Evolutionary conservation across 176 grass and related monocot genomes (phyloP), one percentile per base, ranked within the genome.

Genomic region (Aegilops bicornis): DNA sequence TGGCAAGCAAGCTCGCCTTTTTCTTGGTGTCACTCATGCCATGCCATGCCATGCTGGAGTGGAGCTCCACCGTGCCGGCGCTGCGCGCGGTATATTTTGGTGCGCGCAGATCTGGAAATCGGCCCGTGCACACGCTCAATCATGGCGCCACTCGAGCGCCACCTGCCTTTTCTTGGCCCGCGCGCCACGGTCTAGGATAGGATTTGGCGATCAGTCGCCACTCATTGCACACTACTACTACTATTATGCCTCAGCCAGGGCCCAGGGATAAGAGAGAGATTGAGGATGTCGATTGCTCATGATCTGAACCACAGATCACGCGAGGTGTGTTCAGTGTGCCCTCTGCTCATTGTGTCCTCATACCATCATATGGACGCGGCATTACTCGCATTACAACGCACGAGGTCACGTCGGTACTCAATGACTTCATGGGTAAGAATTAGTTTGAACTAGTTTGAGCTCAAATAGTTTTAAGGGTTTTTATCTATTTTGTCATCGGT

Each of bases 101-200:
- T 31, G 64, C 75, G 22, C 73, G 77, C 79, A 72, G 88, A 86
- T 86, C 88, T 40, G 56, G 22, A 29, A 50, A 76, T 78, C 78
- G 30, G 39, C 84, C 73, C 47, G 85, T 39, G 79, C 89, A 86
- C 64, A 87, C 79, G 79, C 84, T 73, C 84, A 58, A 90, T 83
- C 29, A 90, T 90, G 73, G 59, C 11, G 7, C 1, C 20, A 12
- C 47, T 36, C 70, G 2, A 35, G 32, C 69, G 84, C 77, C 72
- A 90, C 63, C 88, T 82, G 69, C 56, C 1, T 59, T 63, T 39
- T 17, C 36, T 61, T 61, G 20, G 17, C 74, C 72, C 79, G 64
- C 72, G n/a, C 22, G 69, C 69, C 69, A 43, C 10, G 42, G 42
- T 72, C 50, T 8, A 82, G 71, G 37, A 60, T 40, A 40, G 19